Evolutionary conservation across 129 eudicot species (phyloP).

Genomic region (Silybum marianum): DNA sequence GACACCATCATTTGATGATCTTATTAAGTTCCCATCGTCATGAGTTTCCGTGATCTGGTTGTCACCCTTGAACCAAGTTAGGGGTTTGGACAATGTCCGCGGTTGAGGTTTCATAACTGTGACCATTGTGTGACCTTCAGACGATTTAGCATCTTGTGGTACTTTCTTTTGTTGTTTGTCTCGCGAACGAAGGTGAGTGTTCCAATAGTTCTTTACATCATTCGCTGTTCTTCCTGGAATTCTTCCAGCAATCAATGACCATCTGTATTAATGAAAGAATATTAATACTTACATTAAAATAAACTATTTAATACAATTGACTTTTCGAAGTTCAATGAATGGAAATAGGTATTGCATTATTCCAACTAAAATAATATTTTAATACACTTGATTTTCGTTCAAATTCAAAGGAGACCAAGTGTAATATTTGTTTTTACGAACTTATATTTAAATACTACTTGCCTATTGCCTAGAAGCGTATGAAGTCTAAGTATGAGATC

Average conservation of each 20-base stretch:
- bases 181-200: slow-evolving; percentile 35
- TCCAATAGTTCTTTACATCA: slow-evolving; percentile 70
- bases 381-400: neutral
- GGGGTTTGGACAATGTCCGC: slow-evolving; percentile 30
- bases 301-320: neutral
- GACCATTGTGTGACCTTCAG: neutral
- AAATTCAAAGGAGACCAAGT: neutral
- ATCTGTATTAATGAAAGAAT: slow-evolving; percentile 30
- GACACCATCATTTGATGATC: neutral
- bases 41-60: neutral
- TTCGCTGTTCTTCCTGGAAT: slow-evolving; percentile 69
- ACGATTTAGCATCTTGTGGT: slow-evolving; percentile 15
- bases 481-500: slow-evolving; percentile 51
- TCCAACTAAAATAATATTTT: too few relatives aligned
- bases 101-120: slow-evolving; percentile 41
- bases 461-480: slow-evolving; percentile 51
- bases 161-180: slow-evolving; percentile 14
- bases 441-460: neutral
- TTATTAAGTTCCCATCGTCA: neutral
- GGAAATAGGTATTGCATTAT: neutral
- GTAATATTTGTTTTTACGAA: neutral
- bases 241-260: slow-evolving; percentile 73
- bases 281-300: neutral
- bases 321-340: neutral
- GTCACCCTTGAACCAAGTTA: neutral